Base-by-base conservation (phyloP, 2,329 filamentous ascomycete species). In the Coniochaeta ligniaria region DNA sequence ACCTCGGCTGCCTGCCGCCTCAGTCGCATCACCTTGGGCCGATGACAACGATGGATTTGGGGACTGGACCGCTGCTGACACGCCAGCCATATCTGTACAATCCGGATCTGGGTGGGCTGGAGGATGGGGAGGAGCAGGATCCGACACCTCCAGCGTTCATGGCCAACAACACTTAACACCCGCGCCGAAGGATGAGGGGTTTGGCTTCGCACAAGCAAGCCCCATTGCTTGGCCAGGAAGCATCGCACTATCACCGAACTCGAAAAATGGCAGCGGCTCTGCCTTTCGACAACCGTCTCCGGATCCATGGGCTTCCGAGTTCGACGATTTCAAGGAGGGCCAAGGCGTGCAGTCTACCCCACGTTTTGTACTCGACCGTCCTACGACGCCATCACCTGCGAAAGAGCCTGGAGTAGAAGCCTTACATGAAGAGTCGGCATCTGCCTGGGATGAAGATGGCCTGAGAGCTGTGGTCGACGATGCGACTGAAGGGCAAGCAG, bases 221-320 rank as follows among this genome's bases (percentile, higher is more conserved):
- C 73, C 73, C 1, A 71, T 75, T n/a, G 71, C 73, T 5, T 78
- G 75, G 73, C 76, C 77, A 3, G 70, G 67, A 14, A 76, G 68
- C 63, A 66, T 73, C 22, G 74, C 74, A 2, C 66, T 73, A 17
- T 75, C 74, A 8, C 72, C 74, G 0, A 68, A 68, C 0, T 63
- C 74, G 2, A 71, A 67, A 22, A 69, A 71, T 57, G 12, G 69
- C 64, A 66, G 62, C 59, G 64, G 58, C 52, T 66, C 60, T 28
- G 59, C 33, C 54, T 41, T 69, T 45, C 63, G 74, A 59, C 72
- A 74, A 35, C 71, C 71, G 20, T 76, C 76, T 1, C 75, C 73
- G 6, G 77, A 79, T 61, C 77, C 77, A 0, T 79, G 77, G 77
- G 71, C 72, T 2, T 60, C 69, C 57, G 75, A 75, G 28, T 62